Conservation (phyloP, 306 rosid genomes). For the Rosa lucieae region DNA sequence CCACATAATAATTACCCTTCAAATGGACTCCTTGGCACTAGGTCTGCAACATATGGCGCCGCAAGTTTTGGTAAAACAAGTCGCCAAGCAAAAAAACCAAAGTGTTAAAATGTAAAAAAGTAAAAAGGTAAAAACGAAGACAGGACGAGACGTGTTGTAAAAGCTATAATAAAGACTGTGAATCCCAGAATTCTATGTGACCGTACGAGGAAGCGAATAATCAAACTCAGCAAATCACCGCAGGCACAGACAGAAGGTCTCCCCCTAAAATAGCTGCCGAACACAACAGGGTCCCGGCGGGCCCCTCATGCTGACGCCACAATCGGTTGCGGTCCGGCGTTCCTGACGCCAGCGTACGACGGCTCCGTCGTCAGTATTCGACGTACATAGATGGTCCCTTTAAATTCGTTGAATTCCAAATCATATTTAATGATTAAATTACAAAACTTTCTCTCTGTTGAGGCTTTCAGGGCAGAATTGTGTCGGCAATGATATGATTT, state of each 20-base stretch:
- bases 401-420: neutral
- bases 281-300: neutral
- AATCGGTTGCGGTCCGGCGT: constrained; percentile 22
- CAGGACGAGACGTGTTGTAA: neutral
- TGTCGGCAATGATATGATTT: constrained; percentile 36
- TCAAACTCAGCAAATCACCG: neutral
- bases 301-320: constrained; percentile 5
- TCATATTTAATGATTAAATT: neutral
- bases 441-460: constrained; percentile 1
- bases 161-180: neutral
- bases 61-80: neutral
- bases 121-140: neutral
- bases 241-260: neutral
- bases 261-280: neutral
- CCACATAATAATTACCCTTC: too few relatives aligned
- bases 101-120: neutral
- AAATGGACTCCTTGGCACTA: neutral
- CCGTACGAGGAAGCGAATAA: constrained; percentile 14
- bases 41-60: neutral
- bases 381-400: constrained; percentile 6
- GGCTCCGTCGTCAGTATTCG: neutral
- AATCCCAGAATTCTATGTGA: neutral
- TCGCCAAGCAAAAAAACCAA: neutral
- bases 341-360: constrained; percentile 31
- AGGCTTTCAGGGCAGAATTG: neutral